Conservation (phyloP, 805 yeast genomes). For the Komagataella pastoris region DNA sequence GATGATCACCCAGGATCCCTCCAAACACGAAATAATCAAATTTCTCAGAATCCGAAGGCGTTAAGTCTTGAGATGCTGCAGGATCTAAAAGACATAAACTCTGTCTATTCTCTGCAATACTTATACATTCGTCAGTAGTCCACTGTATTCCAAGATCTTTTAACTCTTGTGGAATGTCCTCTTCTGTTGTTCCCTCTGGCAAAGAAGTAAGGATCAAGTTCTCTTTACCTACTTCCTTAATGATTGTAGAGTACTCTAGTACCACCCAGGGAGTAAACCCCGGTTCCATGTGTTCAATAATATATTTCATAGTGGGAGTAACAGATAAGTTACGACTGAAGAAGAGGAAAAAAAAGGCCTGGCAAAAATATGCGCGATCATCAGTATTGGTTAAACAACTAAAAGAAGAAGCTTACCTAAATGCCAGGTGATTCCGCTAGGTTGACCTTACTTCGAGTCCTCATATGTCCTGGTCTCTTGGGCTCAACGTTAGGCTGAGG, state of each 20-base stretch:
- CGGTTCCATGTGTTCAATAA: slow-evolving; percentile 95
- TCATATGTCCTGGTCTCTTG: not conserved
- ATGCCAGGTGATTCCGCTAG: not conserved
- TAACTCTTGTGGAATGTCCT: slow-evolving; percentile 51
- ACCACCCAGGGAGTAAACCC: slow-evolving; percentile 96
- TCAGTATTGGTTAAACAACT: not conserved
- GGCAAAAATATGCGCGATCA: not conserved
- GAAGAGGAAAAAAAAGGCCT: not conserved
- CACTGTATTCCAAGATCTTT: slow-evolving; percentile 57
- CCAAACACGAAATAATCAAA: slow-evolving; percentile 93
- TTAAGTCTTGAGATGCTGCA: slow-evolving; percentile 60
- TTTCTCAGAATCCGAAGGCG: slow-evolving; percentile 48
- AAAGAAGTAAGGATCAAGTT: slow-evolving; percentile 70
- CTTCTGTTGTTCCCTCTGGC: slow-evolving; percentile 44
- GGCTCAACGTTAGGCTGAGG: not conserved
- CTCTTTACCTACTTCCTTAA: slow-evolving; percentile 68
- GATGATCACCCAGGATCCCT: slow-evolving; percentile 92
- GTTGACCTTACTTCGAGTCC: not conserved
- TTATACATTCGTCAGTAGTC: slow-evolving; percentile 63
- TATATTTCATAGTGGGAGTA: slow-evolving; percentile 54
- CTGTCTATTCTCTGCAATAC: slow-evolving; percentile 25
- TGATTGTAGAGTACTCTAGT: slow-evolving; percentile 73
- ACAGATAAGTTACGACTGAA: not conserved
- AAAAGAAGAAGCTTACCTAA: not conserved
- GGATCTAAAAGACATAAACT: slow-evolving; percentile 85